phyloP scores from a whole-genome alignment of 73 alveolate genomes.

The Uronychia setigera region DNA sequence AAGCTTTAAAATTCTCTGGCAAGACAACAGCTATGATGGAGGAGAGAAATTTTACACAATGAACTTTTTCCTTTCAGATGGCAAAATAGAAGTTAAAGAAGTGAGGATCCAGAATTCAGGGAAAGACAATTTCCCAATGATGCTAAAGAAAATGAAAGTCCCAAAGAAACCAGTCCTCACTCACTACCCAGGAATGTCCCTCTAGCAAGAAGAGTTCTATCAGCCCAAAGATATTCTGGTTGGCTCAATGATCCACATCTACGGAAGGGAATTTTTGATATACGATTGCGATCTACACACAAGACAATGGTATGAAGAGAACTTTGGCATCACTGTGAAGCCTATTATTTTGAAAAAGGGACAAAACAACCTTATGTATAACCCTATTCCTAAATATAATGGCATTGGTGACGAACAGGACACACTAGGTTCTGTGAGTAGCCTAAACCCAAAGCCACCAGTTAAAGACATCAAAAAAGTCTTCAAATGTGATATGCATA shows the following conservation, averaged over 20 bases:
- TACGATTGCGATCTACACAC: conserved; percentile 96
- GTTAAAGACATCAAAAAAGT: conserved; percentile 86
- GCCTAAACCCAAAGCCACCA: conserved; percentile 90
- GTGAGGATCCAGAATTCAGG: conserved; percentile 90
- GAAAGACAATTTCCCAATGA: conserved; percentile 91
- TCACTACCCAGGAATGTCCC: conserved; percentile 96
- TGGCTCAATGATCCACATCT: conserved; percentile 87
- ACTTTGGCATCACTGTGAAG: conserved; percentile 76
- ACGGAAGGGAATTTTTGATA: conserved; percentile 89
- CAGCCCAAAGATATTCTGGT: conserved; percentile 83
- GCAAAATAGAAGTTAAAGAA: conserved; percentile 93
- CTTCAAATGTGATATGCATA: conserved; percentile 93
- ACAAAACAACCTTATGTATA: conserved; percentile 73
- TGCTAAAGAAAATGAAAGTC: conserved; percentile 89
- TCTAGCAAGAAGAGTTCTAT: conserved; percentile 91
- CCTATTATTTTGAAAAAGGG: conserved; percentile 82
- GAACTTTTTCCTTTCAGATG: conserved; percentile 91
- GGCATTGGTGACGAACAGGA: conserved; percentile 97
- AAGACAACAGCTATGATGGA: conserved; percentile 91
- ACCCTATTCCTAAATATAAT: conserved; percentile 94
- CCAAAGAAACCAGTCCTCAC: conserved; percentile 92
- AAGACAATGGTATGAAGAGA: conserved; percentile 88
- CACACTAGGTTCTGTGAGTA: conserved; percentile 87
- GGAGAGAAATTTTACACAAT: conserved; percentile 90
- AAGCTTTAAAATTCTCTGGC: conserved; percentile 85